These are phyloP conservation scores for Lentinula guzmanii DNA, from an alignment of 768 basidiomycete species.

Conservation along the genomic window DNA sequence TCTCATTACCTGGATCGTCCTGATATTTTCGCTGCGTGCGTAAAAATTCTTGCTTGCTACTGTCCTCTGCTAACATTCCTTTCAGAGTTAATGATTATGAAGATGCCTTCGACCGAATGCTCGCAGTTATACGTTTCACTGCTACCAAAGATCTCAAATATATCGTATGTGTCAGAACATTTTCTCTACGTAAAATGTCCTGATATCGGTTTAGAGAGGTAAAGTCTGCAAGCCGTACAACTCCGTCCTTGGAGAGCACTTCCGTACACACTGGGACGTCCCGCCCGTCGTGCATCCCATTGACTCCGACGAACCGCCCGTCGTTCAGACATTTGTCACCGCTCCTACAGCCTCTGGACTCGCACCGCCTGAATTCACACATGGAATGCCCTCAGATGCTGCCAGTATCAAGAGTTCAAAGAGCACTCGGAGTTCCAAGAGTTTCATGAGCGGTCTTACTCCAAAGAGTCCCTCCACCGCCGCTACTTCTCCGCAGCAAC, in stretches of 20 bases:
- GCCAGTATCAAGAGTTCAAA: constrained; percentile 45
- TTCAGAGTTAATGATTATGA: constrained; percentile 85
- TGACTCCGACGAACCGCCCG: constrained; percentile 40
- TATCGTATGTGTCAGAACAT: constrained; percentile 46
- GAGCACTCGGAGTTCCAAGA: constrained; percentile 57
- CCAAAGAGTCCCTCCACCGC: constrained; percentile 52
- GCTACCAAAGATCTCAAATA: constrained; percentile 96
- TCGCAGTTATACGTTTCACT: constrained; percentile 83
- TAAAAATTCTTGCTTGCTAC: constrained; percentile 12
- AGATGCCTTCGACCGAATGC: constrained; percentile 92
- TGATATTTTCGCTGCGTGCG: constrained; percentile 87
- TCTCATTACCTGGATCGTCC: constrained; percentile 92
- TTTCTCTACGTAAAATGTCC: not conserved
- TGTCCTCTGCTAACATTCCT: not conserved
- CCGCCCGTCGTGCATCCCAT: constrained; percentile 50
- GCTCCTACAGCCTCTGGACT: constrained; percentile 13
- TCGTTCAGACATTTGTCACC: constrained; percentile 34
- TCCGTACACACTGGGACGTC: constrained; percentile 84
- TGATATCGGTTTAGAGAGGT: constrained; percentile 51
- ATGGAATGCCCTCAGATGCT: constrained; percentile 34
- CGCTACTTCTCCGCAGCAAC: constrained; percentile 43
- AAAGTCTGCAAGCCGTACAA: constrained; percentile 94
- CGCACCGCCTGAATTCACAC: constrained; percentile 14
- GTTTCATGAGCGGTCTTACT: constrained; percentile 48
- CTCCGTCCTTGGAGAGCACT: constrained; percentile 84